Percentiles rank a stretch among this genome's conserved stretches.
phyloP scores from a whole-genome alignment of 345 rosid species.

The Pugionium dolabratum region DNA sequence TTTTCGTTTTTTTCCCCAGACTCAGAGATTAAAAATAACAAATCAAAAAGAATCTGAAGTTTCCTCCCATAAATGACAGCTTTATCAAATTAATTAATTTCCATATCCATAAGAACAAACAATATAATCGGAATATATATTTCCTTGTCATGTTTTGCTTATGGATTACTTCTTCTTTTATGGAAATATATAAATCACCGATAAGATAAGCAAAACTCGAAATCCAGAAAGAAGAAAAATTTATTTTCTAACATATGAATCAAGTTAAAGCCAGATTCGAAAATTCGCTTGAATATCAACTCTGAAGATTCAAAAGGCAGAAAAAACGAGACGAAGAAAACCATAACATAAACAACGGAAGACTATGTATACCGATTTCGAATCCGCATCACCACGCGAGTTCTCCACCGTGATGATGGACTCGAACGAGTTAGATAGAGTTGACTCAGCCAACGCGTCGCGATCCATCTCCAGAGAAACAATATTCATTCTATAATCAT shows the following conservation, averaged over 20 bases:
- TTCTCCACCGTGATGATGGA: slow-evolving; percentile 45
- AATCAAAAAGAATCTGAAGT: background rate
- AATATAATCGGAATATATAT: background rate
- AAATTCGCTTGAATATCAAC: too few species aligned
- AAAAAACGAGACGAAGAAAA: background rate
- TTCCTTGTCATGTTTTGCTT: background rate
- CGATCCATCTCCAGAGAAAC: slow-evolving; percentile 42
- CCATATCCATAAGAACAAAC: slow-evolving; percentile 28
- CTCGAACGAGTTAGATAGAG: slow-evolving; percentile 44
- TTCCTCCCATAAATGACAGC: slow-evolving; percentile 3
- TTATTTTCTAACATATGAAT: background rate
- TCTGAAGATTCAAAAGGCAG: background rate
- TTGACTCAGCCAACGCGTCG: slow-evolving; percentile 34
- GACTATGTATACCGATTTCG: slow-evolving; percentile 42
- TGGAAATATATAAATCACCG: background rate
- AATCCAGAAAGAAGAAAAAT: background rate
- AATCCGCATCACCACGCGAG: slow-evolving; percentile 29
- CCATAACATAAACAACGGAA: background rate
- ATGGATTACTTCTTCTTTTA: background rate
- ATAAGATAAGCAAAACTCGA: background rate
- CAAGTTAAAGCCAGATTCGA: too few species aligned
- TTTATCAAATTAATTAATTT: background rate
- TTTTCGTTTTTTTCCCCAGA: too few species aligned
- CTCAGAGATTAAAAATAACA: too few species aligned
- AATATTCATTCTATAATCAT: slow-evolving; percentile 31